Evolutionary conservation across 2,329 filamentous ascomycete species (phyloP), one percentile per base, ranked within the genome.

Genomic region (Plectosphaerella cucumerina): DNA sequence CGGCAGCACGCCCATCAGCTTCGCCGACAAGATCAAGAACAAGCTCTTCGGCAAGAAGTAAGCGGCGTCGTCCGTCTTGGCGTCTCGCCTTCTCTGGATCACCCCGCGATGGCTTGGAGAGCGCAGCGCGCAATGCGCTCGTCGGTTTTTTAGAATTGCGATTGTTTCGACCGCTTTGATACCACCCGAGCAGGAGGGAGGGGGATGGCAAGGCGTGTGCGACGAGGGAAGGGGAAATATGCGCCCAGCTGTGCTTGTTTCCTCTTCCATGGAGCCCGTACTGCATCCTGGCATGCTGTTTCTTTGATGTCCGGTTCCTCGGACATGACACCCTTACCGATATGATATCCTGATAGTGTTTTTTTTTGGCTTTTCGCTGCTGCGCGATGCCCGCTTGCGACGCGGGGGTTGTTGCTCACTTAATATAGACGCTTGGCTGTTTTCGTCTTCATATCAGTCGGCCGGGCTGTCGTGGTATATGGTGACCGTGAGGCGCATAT

Each of bases 1-100:
- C 12, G 60, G 65, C 21, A 53, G 49, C 34, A 57, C 64, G 9
- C 68, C 70, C 49, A 59, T 67, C 45, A 69, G 79, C 31, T 60
- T 83, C 51, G 80, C 79, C 17, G 79, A 83, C 60, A 81, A 77
- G 70, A 66, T 82, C 57, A 83, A 83, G 74, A 53, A 66, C 56
- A 82, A 80, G 74, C 62, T 82, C 1, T 72, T 77, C 56, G 49
- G 53, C 41, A 78, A 77, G 68, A 79, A 80, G 55, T 73, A 57
- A 37, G 17, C 17, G 11, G 18, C n/a, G n/a, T n/a, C n/a, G n/a
- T n/a, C 6, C 11, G 2, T 3, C n/a, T 11, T 6, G 4, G 4
- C 17, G 14, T 37, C 14, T 37, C 17, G 14, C 35, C n/a, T 37
- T 15, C 14, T 6, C 17, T n/a, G n/a, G n/a, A 14, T n/a, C n/a